Base-by-base conservation (phyloP, 1,284 basidiomycete species). In the Ceratobasidium sp. region DNA sequence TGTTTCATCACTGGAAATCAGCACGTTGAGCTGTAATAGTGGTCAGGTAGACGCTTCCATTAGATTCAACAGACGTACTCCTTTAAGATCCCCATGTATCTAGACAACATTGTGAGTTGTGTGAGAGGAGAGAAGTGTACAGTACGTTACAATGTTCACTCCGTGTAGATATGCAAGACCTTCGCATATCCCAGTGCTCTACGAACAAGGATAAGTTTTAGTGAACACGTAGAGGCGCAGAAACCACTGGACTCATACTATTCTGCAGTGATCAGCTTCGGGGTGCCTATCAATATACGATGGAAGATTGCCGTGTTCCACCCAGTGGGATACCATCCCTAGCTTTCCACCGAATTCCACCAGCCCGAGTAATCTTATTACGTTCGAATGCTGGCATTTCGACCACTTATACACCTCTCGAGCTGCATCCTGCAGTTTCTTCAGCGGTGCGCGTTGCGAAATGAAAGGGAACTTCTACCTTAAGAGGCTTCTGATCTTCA, bases 41-140 rank as follows among this genome's bases (percentile, higher is more conserved):
- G 5, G 22, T 1, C 29, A 29, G 7, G 31, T 47, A 19, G 7
- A 48, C 5, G 5, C n/a, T n/a, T 11, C 19, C n/a, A n/a, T 15
- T 8, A 7, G n/a, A 1, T 19, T 44, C 7, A 60, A n/a, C n/a
- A 60, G 2, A 44, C 36, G 2, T 48, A 64, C 62, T 7, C 62
- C 62, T 31, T 64, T 64, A 14, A 64, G 45, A n/a, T 64, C 62
- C 5, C 62, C 62, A 48, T 64, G 62, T 24, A 64, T 17, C 62
- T 64, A 17, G 59, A 22, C 6, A 33, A 27, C 2, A 22, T 64
- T 47, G 14, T 15, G 45, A 2, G 24, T 6, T 44, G 24, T 9
- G 9, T 22, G 51, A 8, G 24, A n/a, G 27, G 22, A 33, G 15
- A 17, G 17, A 11, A 11, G 1, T 17, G n/a, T 3, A 45, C 6